These are phyloP conservation scores for Setomelanomma holmii DNA, from an alignment of 2,329 filamentous ascomycete genomes.

Conservation along the genomic window DNA sequence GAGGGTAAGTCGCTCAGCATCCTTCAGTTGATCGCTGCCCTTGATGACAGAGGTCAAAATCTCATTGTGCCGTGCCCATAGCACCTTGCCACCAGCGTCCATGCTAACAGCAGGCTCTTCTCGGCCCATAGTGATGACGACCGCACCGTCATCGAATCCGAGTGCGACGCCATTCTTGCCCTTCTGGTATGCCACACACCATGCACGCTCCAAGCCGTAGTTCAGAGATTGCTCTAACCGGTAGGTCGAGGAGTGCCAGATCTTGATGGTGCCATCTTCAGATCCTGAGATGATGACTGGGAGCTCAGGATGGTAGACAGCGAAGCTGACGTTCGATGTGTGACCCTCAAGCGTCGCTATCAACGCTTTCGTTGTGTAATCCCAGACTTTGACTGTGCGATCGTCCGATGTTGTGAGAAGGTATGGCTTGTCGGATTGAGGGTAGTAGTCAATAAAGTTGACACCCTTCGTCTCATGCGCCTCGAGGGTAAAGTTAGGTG, in stretches of 20 bases:
- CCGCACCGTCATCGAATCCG: constrained; percentile 96
- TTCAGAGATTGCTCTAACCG: constrained; percentile 93
- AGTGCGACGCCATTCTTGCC: constrained; percentile 94
- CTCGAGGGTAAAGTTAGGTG: constrained; percentile 94
- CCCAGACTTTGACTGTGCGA: constrained; percentile 96
- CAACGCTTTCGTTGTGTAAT: constrained; percentile 97
- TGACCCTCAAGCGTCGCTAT: constrained; percentile 97
- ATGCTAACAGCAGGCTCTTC: constrained; percentile 98
- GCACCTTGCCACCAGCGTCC: constrained; percentile 93
- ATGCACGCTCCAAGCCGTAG: constrained; percentile 94
- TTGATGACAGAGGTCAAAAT: constrained; percentile 96
- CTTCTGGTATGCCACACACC: constrained; percentile 96
- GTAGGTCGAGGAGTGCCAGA: constrained; percentile 99
- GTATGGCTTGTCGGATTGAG: constrained; percentile 76
- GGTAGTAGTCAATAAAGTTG: constrained; percentile 92
- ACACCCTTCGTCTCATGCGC: constrained; percentile 97
- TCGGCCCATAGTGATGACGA: constrained; percentile 96
- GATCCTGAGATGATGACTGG: constrained; percentile 98
- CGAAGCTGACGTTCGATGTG: constrained; percentile 97
- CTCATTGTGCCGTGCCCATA: constrained; percentile 95
- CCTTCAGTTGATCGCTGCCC: constrained; percentile 85
- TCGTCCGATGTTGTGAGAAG: constrained; percentile 97
- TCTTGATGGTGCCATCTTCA: constrained; percentile 95
- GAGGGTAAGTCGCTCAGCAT: constrained; percentile 84
- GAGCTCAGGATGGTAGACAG: constrained; percentile 95